Evolutionary conservation across 176 grass and related monocot genomes (phyloP), one percentile per base, ranked within the genome.

Genomic region (Avena atlantica): DNA sequence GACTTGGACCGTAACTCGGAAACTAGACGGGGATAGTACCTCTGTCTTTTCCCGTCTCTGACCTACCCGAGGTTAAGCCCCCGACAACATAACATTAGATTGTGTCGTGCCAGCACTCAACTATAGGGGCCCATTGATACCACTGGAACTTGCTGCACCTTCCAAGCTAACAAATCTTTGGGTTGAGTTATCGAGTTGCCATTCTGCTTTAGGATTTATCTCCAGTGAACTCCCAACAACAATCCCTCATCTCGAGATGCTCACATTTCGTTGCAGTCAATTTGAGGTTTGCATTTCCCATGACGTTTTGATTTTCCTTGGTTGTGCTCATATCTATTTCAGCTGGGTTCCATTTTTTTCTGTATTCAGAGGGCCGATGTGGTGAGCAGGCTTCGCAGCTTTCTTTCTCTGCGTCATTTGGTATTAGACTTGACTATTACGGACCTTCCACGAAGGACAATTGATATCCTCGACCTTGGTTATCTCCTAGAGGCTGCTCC

Each of bases 191-290:
- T 40, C 10, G 11, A 21, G 15, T 21, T 40, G 51, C 17, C 76
- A 78, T 58, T 78, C 76, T 78, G 76, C 76, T 78, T 17, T 59
- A 37, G 52, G 27, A 21, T 78, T 58, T 31, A 78, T 78, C 76
- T 59, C 21, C 29, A 78, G 31, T 78, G 76, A 78, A 36, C 55
- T 78, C 27, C 76, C 29, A 37, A 12, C 11, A 51, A 59, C 27
- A 57, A 53, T 78, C 29, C 50, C 31, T n/a, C 51, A 40, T 78
- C 27, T 58, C 53, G 76, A 78, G 52, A 40, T 2, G 10, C 76
- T 78, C 16, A 42, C 53, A 37, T 78, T 78, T 14, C 19, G 0
- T 56, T 78, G 29, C 29, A 78, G 8, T 37, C 53, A 42, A 78
- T 20, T 58, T 40, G 29, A 57, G 49, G 75, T 78, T 78, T 78